Evolutionary conservation across 1,139 yeast species (phyloP), one percentile per base, ranked within the genome.

Genomic region (Zhuliangozyma parablackwelliae): DNA sequence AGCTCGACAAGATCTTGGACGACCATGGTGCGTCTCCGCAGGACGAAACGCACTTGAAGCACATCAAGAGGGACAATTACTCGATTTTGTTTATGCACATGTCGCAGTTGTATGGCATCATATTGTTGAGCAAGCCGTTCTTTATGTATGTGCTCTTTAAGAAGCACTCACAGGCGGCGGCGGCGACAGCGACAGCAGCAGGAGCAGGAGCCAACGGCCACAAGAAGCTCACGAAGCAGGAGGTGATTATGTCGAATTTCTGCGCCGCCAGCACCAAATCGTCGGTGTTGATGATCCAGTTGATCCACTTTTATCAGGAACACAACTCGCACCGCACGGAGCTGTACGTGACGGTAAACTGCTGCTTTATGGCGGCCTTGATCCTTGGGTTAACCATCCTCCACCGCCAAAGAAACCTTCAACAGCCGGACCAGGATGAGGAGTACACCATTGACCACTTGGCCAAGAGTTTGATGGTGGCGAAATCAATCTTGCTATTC

Each of bases 111-210:
- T 59, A 64, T 47, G 65, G 68, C 6, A 58, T 68, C 21, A 59
- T 67, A 37, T 44, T 69, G 20, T 53, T 69, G 20, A 54, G 71
- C 25, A 56, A 72, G 20, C 74, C 75, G 9, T 69, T 69, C 40
- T 63, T 67, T 48, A 60, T 65, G 45, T 62, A 38, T 29, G 26
- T 28, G 12, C 32, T 29, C 26, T 38, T 38, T 28, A 38, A 35
- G 36, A 13, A 39, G 11, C 30, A 32, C 12, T 21, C 23, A 6
- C n/a, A 35, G 26, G 26, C 16, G 20, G 23, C 23, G 6, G 23
- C 7, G 7, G 23, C 7, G 6, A 21, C 23, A 6, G 23, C 23
- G 7, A 21, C 23, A 6, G 10, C 35, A 26, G 21, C n/a, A 20
- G 5, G 23, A 21, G 10, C 21, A 6, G 21, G 23, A 8, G 23